phyloP scores from a whole-genome alignment of 169 alveolate genomes.

The Plasmodium knowlesi region DNA sequence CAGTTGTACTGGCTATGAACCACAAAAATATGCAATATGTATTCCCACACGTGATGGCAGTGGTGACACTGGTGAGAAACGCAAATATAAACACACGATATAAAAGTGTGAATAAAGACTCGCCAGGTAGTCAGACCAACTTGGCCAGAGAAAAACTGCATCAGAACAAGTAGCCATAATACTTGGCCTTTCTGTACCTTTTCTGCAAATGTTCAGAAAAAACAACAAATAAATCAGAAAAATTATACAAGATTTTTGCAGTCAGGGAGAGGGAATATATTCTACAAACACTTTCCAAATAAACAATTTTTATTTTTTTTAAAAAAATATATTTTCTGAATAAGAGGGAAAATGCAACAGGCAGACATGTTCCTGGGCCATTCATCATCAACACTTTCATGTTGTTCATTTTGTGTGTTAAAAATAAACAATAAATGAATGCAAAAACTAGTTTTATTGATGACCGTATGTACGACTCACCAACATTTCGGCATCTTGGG shows the following conservation, averaged over 20 bases:
- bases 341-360: constrained; percentile 52
- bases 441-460: constrained; percentile 21
- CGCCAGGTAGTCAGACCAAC: not conserved
- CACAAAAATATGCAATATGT: not conserved
- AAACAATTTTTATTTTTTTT: constrained; percentile 55
- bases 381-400: constrained; percentile 40
- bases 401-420: constrained; percentile 59
- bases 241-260: constrained; percentile 44
- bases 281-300: constrained; percentile 62
- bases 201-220: constrained; percentile 67
- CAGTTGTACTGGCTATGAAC: not conserved
- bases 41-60: not conserved
- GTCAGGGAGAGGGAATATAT: constrained; percentile 54
- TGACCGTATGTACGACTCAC: constrained; percentile 35
- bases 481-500: constrained; percentile 73
- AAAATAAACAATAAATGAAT: constrained; percentile 60
- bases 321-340: constrained; percentile 63
- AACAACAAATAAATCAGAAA: constrained; percentile 67
- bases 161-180: constrained; percentile 60
- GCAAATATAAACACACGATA: not conserved
- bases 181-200: constrained; percentile 52
- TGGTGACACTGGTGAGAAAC: not conserved
- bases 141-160: not conserved
- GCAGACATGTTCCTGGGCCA: constrained; percentile 74
- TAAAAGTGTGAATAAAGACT: not conserved